phyloP scores from a whole-genome alignment of 305 asterid species.

The Striga hermonthica region DNA sequence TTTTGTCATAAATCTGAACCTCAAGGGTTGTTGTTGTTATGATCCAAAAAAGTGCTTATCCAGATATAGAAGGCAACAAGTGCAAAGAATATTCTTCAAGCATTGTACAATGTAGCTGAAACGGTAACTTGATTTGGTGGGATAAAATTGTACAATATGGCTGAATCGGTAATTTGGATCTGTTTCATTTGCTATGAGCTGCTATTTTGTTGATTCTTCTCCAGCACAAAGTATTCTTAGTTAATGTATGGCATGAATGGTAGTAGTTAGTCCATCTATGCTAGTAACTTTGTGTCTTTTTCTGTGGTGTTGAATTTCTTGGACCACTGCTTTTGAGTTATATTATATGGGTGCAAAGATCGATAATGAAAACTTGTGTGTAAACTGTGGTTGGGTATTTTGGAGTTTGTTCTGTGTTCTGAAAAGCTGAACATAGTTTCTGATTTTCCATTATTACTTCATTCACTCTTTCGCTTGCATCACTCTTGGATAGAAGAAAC shows the following conservation, averaged over 20 bases:
- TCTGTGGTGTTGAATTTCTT: too few species aligned
- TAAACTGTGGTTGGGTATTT: not conserved
- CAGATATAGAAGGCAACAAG: not conserved
- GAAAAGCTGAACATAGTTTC: not conserved
- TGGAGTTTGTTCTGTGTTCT: not conserved
- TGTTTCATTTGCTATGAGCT: too few species aligned
- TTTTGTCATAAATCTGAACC: not conserved
- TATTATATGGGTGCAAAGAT: too few species aligned
- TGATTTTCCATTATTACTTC: constrained; percentile 13
- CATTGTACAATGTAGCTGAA: not conserved
- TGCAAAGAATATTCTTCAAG: not conserved
- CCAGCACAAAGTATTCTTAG: too few species aligned
- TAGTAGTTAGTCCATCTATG: not conserved
- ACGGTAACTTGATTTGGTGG: constrained; percentile 1
- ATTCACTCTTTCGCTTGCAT: constrained; percentile 6
- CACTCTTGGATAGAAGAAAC: constrained; percentile 2
- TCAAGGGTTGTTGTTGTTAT: not conserved
- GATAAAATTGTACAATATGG: constrained; percentile 3
- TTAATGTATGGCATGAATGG: not conserved
- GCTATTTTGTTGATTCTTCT: too few species aligned
- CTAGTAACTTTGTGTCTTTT: too few species aligned
- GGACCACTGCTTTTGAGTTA: too few species aligned
- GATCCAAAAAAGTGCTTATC: too few species aligned
- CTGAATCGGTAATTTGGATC: too few species aligned
- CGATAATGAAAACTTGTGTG: not conserved